Evolutionary conservation across 2,329 filamentous ascomycete species (phyloP), one percentile per base, ranked within the genome.

Genomic region (Chrysoporthe austroafricana): DNA sequence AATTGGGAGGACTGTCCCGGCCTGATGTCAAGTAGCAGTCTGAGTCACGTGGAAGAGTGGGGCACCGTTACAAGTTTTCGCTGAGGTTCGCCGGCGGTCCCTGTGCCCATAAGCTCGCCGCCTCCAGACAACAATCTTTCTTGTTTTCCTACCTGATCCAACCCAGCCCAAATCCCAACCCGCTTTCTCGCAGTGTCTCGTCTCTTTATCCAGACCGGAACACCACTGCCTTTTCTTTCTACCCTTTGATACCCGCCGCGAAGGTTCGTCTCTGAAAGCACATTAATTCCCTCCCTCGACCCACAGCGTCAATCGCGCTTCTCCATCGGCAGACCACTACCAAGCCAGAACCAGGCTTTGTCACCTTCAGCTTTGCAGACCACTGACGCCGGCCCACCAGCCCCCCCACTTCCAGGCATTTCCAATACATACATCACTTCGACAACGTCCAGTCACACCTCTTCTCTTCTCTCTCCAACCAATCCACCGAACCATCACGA

Each of bases 41-140:
- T 46, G 46, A 56, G 36, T 66, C 57, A 52, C 63, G 56, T 65
- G 32, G 42, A 56, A 46, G 62, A 44, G 58, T 32, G 56, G 56
- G 56, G 11, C 43, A 5, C 26, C 26, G 21, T 61, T 52, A 57
- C 56, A 81, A 79, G 78, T 82, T 81, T 82, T 80, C 78, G 77
- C 78, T 77, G 76, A 66, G 62, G 54, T 69, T 66, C 67, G 56
- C 34, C 57, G 34, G 56, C 63, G 32, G 62, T 66, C 64, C 64
- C 61, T 64, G 72, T 74, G 74, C 76, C 76, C 76, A 74, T 76
- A 76, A 77, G 76, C 72, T 80, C 78, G 79, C 79, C 77, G 76
- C 77, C 76, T 77, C 78, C 77, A 80, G 79, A 81, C 80, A 69
- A 66, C 61, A 62, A 63, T 63, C 68, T 52, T 66, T 67, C 62